These are phyloP conservation scores for Trichophyton mentagrophytes DNA, from an alignment of 2,329 filamentous ascomycete species.

Conservation along the genomic window DNA sequence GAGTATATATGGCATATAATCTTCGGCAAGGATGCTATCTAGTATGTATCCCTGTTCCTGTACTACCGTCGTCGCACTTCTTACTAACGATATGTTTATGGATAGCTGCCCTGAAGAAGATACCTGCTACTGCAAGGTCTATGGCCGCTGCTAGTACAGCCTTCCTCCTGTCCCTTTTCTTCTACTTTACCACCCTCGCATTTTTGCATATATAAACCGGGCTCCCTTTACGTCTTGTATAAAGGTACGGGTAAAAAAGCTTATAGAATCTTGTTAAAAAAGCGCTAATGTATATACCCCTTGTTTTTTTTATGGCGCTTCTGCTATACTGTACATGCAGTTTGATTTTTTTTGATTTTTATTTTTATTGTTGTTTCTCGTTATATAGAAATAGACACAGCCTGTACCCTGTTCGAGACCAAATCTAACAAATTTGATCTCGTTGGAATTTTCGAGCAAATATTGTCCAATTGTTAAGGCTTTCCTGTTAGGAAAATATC, in stretches of 20 bases:
- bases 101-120: slow-evolving; percentile 10
- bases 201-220: neutral
- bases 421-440: too few species aligned
- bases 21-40: slow-evolving; percentile 23
- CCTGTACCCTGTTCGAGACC: too few species aligned
- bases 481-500: too few species aligned
- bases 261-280: neutral
- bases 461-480: too few species aligned
- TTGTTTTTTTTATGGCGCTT: neutral
- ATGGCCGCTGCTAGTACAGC: slow-evolving; percentile 11
- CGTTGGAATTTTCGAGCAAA: too few species aligned
- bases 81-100: slow-evolving; percentile 11
- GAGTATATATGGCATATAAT: slow-evolving; percentile 50
- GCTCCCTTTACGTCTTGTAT: neutral
- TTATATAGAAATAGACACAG: too few species aligned
- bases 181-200: neutral
- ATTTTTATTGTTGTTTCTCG: neutral
- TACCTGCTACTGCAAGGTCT: slow-evolving; percentile 16
- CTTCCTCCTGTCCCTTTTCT: neutral
- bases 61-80: neutral
- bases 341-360: neutral
- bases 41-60: slow-evolving; percentile 11
- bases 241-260: neutral
- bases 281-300: neutral
- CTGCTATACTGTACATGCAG: neutral